A percentile compares a stretch with the other conserved stretches of the same genome.
Evolutionary conservation across 441 rosid species (phyloP).

Genomic region (Erodium moschatum): DNA sequence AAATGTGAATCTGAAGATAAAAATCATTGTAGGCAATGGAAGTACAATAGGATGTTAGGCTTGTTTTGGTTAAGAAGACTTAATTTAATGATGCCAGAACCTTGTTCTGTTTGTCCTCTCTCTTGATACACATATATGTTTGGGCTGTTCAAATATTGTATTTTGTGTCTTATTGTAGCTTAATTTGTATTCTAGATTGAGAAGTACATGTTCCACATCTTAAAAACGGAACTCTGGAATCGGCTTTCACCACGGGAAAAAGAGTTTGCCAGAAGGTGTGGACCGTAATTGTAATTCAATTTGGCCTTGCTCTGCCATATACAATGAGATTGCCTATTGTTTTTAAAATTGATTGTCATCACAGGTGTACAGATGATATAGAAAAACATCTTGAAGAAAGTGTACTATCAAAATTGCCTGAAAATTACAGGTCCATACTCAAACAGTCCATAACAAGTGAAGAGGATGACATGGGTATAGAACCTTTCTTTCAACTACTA

Average conservation of each 20-base stretch:
- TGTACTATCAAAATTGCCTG: slow-evolving; percentile 65
- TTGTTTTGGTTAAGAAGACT: not conserved
- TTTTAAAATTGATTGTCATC: slow-evolving; percentile 9
- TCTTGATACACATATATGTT: not conserved
- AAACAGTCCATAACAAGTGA: slow-evolving; percentile 66
- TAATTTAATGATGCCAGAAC: not conserved
- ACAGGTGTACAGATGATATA: slow-evolving; percentile 54
- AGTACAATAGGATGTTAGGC: not conserved
- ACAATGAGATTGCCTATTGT: not conserved
- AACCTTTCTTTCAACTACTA: not conserved
- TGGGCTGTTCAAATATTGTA: not conserved
- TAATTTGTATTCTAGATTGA: slow-evolving; percentile 46
- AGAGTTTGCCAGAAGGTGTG: slow-evolving; percentile 51
- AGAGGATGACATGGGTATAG: slow-evolving; percentile 74
- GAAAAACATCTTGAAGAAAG: slow-evolving; percentile 64
- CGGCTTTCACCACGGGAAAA: slow-evolving; percentile 61
- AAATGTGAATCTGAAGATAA: not conserved
- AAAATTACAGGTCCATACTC: slow-evolving; percentile 53
- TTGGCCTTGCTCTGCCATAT: not conserved
- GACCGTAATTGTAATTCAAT: not conserved
- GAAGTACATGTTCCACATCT: slow-evolving; percentile 55
- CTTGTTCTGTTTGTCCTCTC: not conserved
- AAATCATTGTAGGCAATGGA: not conserved
- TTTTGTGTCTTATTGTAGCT: slow-evolving; percentile 8
- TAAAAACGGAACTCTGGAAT: slow-evolving; percentile 36